Base-by-base conservation (phyloP, 179 eudicot genomes). In the Spergularia azorica region DNA sequence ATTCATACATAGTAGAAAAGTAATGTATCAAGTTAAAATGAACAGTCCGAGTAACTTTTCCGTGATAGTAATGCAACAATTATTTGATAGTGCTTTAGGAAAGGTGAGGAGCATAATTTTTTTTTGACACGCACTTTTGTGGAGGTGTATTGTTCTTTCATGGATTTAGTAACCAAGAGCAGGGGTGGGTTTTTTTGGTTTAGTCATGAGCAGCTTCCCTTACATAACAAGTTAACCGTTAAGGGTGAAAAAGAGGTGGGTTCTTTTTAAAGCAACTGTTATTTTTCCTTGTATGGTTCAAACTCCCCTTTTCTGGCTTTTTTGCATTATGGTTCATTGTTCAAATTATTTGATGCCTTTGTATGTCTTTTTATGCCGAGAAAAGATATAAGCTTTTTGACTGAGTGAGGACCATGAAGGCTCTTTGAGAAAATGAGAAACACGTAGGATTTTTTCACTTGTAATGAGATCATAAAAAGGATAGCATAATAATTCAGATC, bases 351-450 rank as follows among this genome's bases (percentile, higher is more conserved):
- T 87, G 89, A 72, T 87, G 85, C 75, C 63, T 86, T 83, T 85
- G 84, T 75, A 85, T 83, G 89, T 90, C 96, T 91, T 91, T 91
- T 88, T 82, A 89, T 90, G 90, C 87, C 86, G 83, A 76, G 80
- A 26, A 84, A 90, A 85, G 91, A 84, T 80, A 63, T 46, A 73
- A 82, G 70, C 92, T 88, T 91, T 91, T 90, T 90, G 94, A 90
- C 94, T 83, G 92, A 89, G 91, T 84, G 83, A 84, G 80, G 88
- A 79, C 84, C 79, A 76, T 67, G 70, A 73, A 65, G 58, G 18
- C 58, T 36, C 59, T 15, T 63, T 43, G 38, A 20, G 67, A 69
- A 81, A 16, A 74, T 81, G 81, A 70, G 75, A 64, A 61, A 77
- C 82, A 75, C 77, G 55, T 81, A 70, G 68, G 77, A 78, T 65